These are phyloP conservation scores for Trametes meyenii DNA, from an alignment of 768 basidiomycete genomes.

Conservation along the genomic window DNA sequence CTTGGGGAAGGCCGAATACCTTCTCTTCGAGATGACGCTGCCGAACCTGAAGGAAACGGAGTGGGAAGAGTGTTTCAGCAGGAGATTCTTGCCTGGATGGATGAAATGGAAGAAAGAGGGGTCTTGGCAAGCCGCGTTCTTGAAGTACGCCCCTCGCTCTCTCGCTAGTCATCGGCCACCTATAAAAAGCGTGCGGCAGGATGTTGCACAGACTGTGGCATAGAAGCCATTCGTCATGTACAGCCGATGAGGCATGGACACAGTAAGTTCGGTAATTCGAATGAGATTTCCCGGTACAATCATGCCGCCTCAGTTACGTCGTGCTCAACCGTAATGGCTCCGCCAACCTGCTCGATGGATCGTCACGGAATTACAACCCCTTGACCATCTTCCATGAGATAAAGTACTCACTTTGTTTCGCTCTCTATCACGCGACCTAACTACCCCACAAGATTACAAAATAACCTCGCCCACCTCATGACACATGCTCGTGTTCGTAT, in stretches of 20 bases:
- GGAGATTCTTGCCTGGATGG: slow-evolving; percentile 81
- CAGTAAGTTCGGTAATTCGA: slow-evolving; percentile 48
- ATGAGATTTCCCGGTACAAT: neutral
- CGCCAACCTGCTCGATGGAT: slow-evolving; percentile 68
- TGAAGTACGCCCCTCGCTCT: slow-evolving; percentile 51
- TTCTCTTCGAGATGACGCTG: slow-evolving; percentile 68
- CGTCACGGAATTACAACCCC: slow-evolving; percentile 72
- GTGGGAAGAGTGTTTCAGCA: slow-evolving; percentile 76
- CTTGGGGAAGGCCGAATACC: slow-evolving; percentile 60
- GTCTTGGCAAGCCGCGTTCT: slow-evolving; percentile 66
- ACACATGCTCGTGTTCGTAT: slow-evolving; percentile 64
- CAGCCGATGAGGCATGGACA: slow-evolving; percentile 82
- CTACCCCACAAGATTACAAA: slow-evolving; percentile 54
- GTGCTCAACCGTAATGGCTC: slow-evolving; percentile 76
- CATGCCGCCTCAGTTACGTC: slow-evolving; percentile 56
- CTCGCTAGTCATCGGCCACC: neutral
- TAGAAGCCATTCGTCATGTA: slow-evolving; percentile 67
- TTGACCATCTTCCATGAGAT: slow-evolving; percentile 70
- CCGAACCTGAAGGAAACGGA: slow-evolving; percentile 67
- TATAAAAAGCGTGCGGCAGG: slow-evolving; percentile 39
- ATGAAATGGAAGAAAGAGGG: slow-evolving; percentile 63
- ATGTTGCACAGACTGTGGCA: slow-evolving; percentile 69
- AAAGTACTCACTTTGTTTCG: slow-evolving; percentile 52
- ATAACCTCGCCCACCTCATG: slow-evolving; percentile 65
- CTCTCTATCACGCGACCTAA: neutral